phyloP scores from a whole-genome alignment of 2,329 filamentous ascomycete genomes.

The Pseudogymnoascus sp. region DNA sequence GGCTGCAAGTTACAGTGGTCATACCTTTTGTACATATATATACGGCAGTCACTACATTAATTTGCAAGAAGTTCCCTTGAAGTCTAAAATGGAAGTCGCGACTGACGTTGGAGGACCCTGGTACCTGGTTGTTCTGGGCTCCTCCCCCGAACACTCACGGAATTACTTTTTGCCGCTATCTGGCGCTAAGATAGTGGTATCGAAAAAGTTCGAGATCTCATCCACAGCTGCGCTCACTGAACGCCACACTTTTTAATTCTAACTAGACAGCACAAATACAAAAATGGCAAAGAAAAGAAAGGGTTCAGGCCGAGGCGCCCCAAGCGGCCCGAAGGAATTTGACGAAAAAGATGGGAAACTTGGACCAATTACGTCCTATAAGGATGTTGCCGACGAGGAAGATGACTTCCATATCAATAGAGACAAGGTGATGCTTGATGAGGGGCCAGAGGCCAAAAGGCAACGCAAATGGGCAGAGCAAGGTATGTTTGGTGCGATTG shows the following conservation, averaged over 20 bases:
- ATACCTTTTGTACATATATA: background rate
- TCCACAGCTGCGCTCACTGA: background rate
- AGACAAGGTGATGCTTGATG: conserved; percentile 79
- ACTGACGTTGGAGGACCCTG: background rate
- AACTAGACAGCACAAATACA: conserved; percentile 12
- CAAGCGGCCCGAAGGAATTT: conserved; percentile 45
- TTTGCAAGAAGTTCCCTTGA: background rate
- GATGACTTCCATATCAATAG: conserved; percentile 86
- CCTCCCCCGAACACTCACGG: background rate
- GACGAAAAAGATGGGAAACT: conserved; percentile 54
- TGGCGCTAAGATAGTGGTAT: conserved; percentile 11
- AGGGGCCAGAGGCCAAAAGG: conserved; percentile 70
- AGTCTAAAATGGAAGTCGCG: background rate
- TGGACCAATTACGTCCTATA: conserved; percentile 52
- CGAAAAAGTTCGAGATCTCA: conserved; percentile 10
- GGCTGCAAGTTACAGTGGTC: background rate
- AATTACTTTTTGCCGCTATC: background rate
- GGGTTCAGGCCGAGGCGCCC: conserved; percentile 42
- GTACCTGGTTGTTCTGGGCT: background rate
- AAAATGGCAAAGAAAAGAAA: conserved; percentile 64
- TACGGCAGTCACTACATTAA: background rate
- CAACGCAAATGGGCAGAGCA: conserved; percentile 63
- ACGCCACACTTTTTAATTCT: conserved; percentile 7
- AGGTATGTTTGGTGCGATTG: conserved; percentile 31
- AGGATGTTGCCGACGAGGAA: conserved; percentile 87